These are phyloP conservation scores for Chimonanthus salicifolius DNA, from an alignment of 164 flowering plant genomes.

Conservation along the genomic window DNA sequence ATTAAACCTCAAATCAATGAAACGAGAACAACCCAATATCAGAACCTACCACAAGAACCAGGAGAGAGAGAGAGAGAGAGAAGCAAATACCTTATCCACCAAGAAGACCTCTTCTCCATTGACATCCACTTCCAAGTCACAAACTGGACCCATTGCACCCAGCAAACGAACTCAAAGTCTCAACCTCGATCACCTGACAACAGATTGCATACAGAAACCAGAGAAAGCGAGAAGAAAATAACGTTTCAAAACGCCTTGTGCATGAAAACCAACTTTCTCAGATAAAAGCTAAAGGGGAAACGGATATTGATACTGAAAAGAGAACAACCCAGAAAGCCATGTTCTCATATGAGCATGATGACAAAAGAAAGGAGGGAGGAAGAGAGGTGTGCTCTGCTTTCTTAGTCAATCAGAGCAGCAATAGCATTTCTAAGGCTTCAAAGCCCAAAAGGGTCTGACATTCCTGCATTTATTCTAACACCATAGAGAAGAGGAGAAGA, in stretches of 20 bases:
- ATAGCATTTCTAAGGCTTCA: neutral
- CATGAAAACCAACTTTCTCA: neutral
- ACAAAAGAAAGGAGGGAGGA: neutral
- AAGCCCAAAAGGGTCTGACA: neutral
- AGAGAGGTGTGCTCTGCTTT: neutral
- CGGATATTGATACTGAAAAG: neutral
- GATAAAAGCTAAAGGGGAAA: no score
- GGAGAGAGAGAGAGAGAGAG: conserved; percentile 6
- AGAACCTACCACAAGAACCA: neutral
- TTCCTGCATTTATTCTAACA: neutral
- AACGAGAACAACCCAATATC: no score
- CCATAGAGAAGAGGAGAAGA: neutral
- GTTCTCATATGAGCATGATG: neutral
- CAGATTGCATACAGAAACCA: neutral
- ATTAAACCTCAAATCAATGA: no score
- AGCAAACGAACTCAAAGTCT: neutral
- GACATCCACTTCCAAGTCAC: conserved; percentile 50
- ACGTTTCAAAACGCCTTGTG: neutral
- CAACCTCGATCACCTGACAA: neutral
- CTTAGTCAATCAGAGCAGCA: neutral
- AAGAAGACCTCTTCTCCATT: conserved; percentile 46
- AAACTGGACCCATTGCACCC: conserved; percentile 12
- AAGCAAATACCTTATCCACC: conserved; percentile 41
- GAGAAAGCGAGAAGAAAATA: neutral
- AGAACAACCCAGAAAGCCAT: neutral